Base-by-base conservation (phyloP, 2,329 filamentous ascomycete genomes). In the Aurifilum marmelostoma region DNA sequence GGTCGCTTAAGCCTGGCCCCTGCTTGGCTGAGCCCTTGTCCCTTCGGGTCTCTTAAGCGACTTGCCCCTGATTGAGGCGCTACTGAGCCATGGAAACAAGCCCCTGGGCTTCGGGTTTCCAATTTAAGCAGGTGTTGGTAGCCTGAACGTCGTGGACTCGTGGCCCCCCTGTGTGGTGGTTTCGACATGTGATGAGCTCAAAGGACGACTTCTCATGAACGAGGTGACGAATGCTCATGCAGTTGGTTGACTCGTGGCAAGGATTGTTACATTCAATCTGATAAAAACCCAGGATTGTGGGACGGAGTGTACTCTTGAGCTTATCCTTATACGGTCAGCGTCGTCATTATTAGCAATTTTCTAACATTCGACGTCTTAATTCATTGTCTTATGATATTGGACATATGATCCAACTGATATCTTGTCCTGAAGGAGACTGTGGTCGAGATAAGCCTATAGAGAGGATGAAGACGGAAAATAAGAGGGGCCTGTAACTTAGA, bases 51-150 rank as follows among this genome's bases (percentile, higher is more conserved):
- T 16, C 9, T 12, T 29, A 56, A 56, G 12, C 52, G 52, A 27
- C 52, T 16, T 8, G 12, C 52, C 52, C 52, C 52, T 56, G 52
- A 56, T 29, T 56, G 52, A 56, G 52, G 24, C 52, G 52, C 52
- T 56, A 27, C 18, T 16, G 24, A 11, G 5, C 43, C 7, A 32
- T 18, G 14, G 27, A 14, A 29, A 47, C 43, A 47, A 21, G 32
- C 52, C 52, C 52, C 52, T 29, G 52, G 52, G 27, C 1, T 18
- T 16, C 52, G 52, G 52, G 27, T 32, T 56, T 56, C 52, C 52
- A 56, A 56, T 56, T 29, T 56, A 16, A 56, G 52, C 24, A 14
- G 52, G 16, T 7, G 27, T 9, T 32, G 52, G 24, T 29, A 56
- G 16, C 24, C 24, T 56, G 11, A 24, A 54, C 50, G 16, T 27